Evolutionary conservation across 768 basidiomycete genomes (phyloP).

Genomic region (Serpula lacrymans): DNA sequence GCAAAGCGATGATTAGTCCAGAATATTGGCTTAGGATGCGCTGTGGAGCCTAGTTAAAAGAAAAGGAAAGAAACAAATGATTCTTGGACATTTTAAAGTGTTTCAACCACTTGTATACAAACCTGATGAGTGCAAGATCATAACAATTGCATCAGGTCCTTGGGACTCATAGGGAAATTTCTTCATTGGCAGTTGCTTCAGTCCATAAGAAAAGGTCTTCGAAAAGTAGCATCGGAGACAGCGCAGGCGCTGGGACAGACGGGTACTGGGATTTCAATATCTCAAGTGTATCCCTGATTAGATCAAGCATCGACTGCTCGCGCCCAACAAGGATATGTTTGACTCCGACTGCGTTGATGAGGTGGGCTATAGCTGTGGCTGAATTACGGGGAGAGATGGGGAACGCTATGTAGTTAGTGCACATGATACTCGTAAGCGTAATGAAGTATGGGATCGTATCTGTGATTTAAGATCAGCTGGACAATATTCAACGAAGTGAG

Average conservation of each 20-base stretch:
- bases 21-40: constrained; percentile 5
- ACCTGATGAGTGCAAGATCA: constrained; percentile 6
- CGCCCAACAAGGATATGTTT: constrained; percentile 24
- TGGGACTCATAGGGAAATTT: no score
- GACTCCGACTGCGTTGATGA: constrained; percentile 18
- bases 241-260: constrained; percentile 7
- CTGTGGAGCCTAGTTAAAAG: constrained; percentile 8
- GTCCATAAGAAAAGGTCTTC: constrained; percentile 12
- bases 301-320: constrained; percentile 20
- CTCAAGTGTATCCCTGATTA: constrained; percentile 15
- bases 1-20: constrained; percentile 1
- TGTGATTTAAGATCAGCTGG: constrained; percentile 8
- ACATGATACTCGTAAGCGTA: constrained; percentile 31
- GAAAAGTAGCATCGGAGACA: constrained; percentile 17
- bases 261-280: constrained; percentile 10
- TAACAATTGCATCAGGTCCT: not conserved
- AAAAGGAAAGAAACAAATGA: no score
- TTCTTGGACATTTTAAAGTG: no score
- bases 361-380: constrained; percentile 35
- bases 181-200: not conserved
- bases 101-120: no score
- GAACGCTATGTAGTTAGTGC: constrained; percentile 39
- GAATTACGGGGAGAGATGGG: constrained; percentile 40
- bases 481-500: not conserved
- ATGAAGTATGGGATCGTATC: constrained; percentile 36